Base-by-base conservation (phyloP, 306 rosid species). In the Prunus mongolica region DNA sequence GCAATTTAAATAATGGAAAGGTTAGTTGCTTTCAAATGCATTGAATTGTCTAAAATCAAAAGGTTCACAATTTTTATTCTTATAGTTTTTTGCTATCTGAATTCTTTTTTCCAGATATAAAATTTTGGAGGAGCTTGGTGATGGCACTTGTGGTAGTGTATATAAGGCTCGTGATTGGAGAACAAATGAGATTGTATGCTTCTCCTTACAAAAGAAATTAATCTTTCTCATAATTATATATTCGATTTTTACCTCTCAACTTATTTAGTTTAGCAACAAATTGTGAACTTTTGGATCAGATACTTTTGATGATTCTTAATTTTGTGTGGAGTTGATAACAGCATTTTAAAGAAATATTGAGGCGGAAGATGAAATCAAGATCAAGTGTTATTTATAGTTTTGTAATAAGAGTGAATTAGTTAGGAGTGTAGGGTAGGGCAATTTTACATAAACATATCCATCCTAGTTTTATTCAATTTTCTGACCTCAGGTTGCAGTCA, bases 131-230 rank as follows among this genome's bases (percentile, higher is more conserved):
- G 96, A 92, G 86, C 96, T 90, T 74, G 97, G 97, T 72, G 91
- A 92, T 84, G 97, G 97, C 66, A 90, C 97, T 57, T 92, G 97
- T 50, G 96, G 97, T 70, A 86, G 88, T 87, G 97, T 92, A 76
- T 92, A 92, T 84, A 92, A 88, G 84, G 96, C 97, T 78, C 78
- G 80, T 34, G 96, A 92, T 73, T 41, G 76, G 86, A 86, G 64
- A 79, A 90, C 91, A 56, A 56, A 80, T 34, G 97, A 90, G 85
- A 90, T 87, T 85, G 97, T 92, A 88, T 81, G 93, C 66, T 60
- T 64, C 81, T 79, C 57, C 44, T 27, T 41, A 60, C 46, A 51
- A 67, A 60, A 52, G 38, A 54, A 69, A 57, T 58, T 14, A 6
- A 67, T 25, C 24, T 46, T 41, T 73, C 52, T 41, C 20, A 24